Base-by-base conservation (phyloP, 257 asterid genomes). In the Fraxinus anomala region DNA sequence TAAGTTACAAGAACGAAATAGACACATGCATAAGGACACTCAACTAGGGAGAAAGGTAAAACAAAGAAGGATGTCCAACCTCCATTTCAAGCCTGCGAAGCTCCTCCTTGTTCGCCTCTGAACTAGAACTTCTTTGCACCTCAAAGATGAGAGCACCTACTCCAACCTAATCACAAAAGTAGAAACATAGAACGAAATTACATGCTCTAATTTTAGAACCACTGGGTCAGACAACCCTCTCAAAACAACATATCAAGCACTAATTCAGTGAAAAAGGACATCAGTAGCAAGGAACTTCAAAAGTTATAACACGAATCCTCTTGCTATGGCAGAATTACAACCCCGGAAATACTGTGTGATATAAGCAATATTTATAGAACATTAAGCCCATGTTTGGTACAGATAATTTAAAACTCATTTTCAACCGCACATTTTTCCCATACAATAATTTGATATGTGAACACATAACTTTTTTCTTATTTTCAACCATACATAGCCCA, bases 21-120 rank as follows among this genome's bases (percentile, higher is more conserved):
- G 67, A 59, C 30, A 59, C 65, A 5, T 59, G 67, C 67, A 59
- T 59, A 8, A 59, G 30, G 9, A 71, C 7, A 68, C 21, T 66
- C 44, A 61, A 78, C 59, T 14, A n/a, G n/a, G 36, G n/a, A 14
- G 19, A 26, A 39, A 39, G 69, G 37, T 5, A 77, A 47, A 28
- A 23, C 7, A 33, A 33, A 49, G 54, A 31, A 44, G n/a, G 16
- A 44, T 33, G 66, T 28, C 75, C 68, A 87, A 90, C 97, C 97
- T 90, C 97, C 83, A 91, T 67, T 82, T 95, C 97, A 72, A 86
- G 86, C 81, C 70, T 91, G 73, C 97, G 96, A 47, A 83, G 70
- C 81, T 90, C 98, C 89, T 95, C 98, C 87, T 95, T 93, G 81
- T 83, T 93, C 44, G 97, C 99, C 87, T 95, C 97, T 78, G 98